Evolutionary conservation across 2,329 filamentous ascomycete genomes (phyloP).

Genomic region (Colletotrichum sp.): DNA sequence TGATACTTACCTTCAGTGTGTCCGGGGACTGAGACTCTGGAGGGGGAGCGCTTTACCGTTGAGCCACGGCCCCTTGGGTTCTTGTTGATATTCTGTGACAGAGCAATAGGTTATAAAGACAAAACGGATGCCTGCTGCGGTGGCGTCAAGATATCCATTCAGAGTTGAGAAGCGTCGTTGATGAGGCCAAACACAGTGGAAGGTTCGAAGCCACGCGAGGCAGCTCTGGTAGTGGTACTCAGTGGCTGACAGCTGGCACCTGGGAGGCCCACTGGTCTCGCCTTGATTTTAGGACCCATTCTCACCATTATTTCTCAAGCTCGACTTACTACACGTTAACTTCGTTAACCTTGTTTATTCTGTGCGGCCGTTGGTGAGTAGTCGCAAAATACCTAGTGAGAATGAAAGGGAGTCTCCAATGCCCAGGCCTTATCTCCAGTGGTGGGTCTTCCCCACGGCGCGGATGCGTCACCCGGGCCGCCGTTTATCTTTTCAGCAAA

Average conservation of each 20-base stretch:
- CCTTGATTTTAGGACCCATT: rapidly evolving
- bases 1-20: background rate
- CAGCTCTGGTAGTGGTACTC: background rate
- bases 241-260: background rate
- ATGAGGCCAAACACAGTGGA: background rate
- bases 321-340: background rate
- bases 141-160: background rate
- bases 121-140: background rate
- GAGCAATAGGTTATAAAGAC: background rate
- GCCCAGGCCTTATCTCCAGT: background rate
- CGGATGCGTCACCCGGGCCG: background rate
- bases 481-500: background rate
- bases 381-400: background rate
- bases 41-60: background rate
- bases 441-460: background rate
- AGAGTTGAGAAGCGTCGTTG: background rate
- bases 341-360: background rate
- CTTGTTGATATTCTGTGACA: background rate
- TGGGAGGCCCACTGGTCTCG: background rate
- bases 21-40: background rate
- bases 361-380: background rate
- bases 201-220: background rate
- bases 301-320: background rate
- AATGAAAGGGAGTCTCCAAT: background rate
- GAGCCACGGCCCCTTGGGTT: background rate